Conservation (phyloP, 2,329 filamentous ascomycete genomes). For the Akanthomyces uredinophilus region DNA sequence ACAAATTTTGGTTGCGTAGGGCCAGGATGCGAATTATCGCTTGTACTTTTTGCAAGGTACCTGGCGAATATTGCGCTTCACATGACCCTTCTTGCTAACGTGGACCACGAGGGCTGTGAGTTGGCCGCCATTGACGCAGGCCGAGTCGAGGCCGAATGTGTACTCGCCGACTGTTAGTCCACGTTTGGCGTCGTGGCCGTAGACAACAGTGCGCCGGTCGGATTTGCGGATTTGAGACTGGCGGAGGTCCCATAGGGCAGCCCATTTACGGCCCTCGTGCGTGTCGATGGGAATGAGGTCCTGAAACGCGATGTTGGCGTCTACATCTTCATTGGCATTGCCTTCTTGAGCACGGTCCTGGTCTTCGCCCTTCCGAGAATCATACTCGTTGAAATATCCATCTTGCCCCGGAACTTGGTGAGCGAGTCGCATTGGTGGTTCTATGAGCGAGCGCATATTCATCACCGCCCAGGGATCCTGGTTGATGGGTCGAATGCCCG, state of each 20-base stretch:
- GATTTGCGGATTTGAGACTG: conserved; percentile 33
- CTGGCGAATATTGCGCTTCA: conserved; percentile 35
- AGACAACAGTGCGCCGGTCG: conserved; percentile 64
- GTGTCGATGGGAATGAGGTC: conserved; percentile 33
- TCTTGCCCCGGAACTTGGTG: conserved; percentile 32
- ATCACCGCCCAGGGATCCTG: conserved; percentile 79
- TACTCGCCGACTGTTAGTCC: conserved; percentile 61
- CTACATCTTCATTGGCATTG: conserved; percentile 17
- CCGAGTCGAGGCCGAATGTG: conserved; percentile 80
- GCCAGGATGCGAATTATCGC: neutral
- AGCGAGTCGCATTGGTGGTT: conserved; percentile 35
- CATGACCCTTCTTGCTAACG: conserved; percentile 30
- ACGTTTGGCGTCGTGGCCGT: conserved; percentile 76
- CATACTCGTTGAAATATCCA: neutral
- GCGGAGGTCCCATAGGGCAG: conserved; percentile 53
- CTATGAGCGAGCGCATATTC: conserved; percentile 82
- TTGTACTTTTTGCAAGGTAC: conserved; percentile 33
- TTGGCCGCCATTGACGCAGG: conserved; percentile 69
- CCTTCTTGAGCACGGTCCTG: conserved; percentile 19
- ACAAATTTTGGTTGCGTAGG: no score
- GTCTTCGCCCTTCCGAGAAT: neutral
- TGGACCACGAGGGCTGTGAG: conserved; percentile 75
- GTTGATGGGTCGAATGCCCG: conserved; percentile 61
- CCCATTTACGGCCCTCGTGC: conserved; percentile 60
- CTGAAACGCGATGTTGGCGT: conserved; percentile 19